Evolutionary conservation across 108 stramenopile genomes (phyloP), one percentile per base, ranked within the genome.

Genomic region (Pseudonitzschia pungens): DNA sequence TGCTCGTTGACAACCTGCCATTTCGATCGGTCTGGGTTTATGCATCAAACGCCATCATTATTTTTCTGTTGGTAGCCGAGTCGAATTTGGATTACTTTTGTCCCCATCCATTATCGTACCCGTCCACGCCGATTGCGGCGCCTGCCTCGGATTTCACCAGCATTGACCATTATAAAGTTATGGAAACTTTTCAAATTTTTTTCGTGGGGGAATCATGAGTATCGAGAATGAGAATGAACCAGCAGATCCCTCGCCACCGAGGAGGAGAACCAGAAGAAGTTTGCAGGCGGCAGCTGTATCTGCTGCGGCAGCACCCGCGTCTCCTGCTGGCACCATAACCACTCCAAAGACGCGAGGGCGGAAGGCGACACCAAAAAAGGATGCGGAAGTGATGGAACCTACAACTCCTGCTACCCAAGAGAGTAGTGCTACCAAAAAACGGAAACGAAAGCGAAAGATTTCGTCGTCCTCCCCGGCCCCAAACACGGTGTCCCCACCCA

Each of bases 371-470:
- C 27, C 16, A 24, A 58, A 31, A 24, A 58, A 58, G 27, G 0
- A 48, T 2, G 26, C 29, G 56, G 29, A 57, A 14, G 20, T 28
- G 14, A n/a, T 18, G 16, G 16, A 48, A 44, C 33, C 62, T 36
- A 18, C 26, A 52, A 65, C 50, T 43, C 28, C 24, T 14, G 20
- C 73, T 52, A 65, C 73, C 41, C 15, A 14, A 12, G 64, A 29
- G 0, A 55, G 63, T 54, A 64, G 64, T 74, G 29, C 63, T 21
- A 27, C 64, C 33, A n/a, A 63, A 28, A 54, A 31, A 36, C 27
- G 72, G 65, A 42, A 50, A 45, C 68, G 29, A 29, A 45, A 31
- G 21, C 68, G 44, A 68, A 48, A 48, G 18, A 11, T 48, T 10
- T 18, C 45, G 7, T 48, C 10, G 45, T 18, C 45, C 16, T 14